Base-by-base conservation (phyloP, 495 filamentous ascomycete genomes). In the Penicillium waksmanii region DNA sequence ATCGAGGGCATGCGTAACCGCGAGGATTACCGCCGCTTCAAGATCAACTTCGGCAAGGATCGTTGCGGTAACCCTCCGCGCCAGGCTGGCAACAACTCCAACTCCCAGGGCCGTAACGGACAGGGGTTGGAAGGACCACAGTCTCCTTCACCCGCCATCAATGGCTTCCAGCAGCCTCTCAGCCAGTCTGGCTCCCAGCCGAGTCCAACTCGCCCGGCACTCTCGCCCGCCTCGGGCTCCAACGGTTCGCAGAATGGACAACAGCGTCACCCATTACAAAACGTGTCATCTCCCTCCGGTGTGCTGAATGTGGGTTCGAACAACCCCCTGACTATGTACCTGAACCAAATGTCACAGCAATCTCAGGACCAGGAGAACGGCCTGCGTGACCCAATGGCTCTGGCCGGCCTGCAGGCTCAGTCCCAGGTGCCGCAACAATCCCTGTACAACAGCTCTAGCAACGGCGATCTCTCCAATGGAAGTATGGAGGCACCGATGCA, bases 31-130 rank as follows among this genome's bases (percentile, higher is more conserved):
- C 89, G 85, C 73, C 88, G 94, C 50, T 98, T 98, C 84, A 98
- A 98, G 82, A 93, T 98, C 73, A 98, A 98, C 77, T 98, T 98
- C 73, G 95, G 95, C 69, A 98, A 98, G 78, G 95, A 98, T 73
- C 85, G 95, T 52, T 98, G 95, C 68, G 95, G 95, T 62, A 98
- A 98, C 74, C 91, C 95, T 18, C 95, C 95, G 23, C 85, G 95
- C 46, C 96, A 98, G 77, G 78, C 80, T n/a, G 81, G 81, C 56
- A 80, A 81, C 58, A 76, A 74, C 44, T 72, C 81, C 73, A 61
- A 59, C 46, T 61, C 60, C 19, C 74, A 91, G 70, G 83, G 86
- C 70, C 82, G 86, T 63, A 73, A 77, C 56, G 76, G 77, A 18
- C 55, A 71, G 44, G 77, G 73, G 38, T 62, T 78, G 71, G 87